Evolutionary conservation across 192 early-diverging fungal genomes (phyloP).

Genomic region (Podochytrium sp.): DNA sequence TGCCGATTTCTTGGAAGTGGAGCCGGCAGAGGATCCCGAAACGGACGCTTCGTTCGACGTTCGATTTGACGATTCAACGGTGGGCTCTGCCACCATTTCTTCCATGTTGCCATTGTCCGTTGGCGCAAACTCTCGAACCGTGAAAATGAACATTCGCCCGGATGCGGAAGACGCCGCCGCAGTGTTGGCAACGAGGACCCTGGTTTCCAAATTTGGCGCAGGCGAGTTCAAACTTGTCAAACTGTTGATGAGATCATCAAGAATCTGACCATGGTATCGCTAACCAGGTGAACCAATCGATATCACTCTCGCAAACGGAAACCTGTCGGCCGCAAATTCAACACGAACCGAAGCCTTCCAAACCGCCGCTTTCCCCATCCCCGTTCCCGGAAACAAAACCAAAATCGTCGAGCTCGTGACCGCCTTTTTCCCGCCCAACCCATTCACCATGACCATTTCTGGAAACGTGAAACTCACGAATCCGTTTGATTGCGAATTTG

Average conservation of each 20-base stretch:
- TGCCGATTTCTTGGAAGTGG: not conserved
- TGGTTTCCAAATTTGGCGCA: not conserved
- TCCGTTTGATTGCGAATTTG: conserved; percentile 16
- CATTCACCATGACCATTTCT: not conserved
- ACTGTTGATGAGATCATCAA: not conserved
- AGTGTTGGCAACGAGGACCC: not conserved
- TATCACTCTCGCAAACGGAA: not conserved
- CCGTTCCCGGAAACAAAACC: not conserved
- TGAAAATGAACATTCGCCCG: not conserved
- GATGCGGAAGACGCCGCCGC: not conserved
- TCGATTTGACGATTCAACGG: not conserved
- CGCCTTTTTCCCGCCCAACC: not conserved
- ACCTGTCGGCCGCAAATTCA: too few species aligned
- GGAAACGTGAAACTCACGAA: conserved; percentile 1
- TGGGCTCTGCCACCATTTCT: not conserved
- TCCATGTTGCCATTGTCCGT: not conserved
- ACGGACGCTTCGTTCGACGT: not conserved
- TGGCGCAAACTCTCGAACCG: not conserved
- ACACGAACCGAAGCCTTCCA: not conserved
- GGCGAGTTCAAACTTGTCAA: not conserved
- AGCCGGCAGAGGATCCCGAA: not conserved
- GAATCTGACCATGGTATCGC: not conserved
- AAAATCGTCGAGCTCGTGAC: not conserved
- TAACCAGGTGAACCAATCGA: not conserved
- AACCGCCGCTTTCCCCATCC: not conserved